Base-by-base conservation (phyloP, 352 stramenopile species). In the Globisporangium mamillatum region DNA sequence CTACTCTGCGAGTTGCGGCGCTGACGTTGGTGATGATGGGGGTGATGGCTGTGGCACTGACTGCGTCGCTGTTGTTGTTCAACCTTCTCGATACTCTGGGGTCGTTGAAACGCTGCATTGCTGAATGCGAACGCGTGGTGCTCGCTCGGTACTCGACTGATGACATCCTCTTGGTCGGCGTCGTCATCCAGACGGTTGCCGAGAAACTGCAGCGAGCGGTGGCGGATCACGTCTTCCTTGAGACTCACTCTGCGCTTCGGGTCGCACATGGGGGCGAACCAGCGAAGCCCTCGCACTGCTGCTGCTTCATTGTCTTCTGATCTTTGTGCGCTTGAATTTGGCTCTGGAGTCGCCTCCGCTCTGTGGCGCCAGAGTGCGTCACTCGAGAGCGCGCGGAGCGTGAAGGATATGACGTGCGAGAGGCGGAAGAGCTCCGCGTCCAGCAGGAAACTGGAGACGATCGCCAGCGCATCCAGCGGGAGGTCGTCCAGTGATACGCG, bases 321-420 rank as follows among this genome's bases (percentile, higher is more conserved):
- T 2, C 27, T 32, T 32, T 32, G 27, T 25, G 27, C 25, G 29
- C 16, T 25, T 24, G 16, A 36, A 6, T 20, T 46, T 46, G 38
- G 20, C 12, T 46, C 38, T 6, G 1, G 12, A 46, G 38, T 20
- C 1, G 14, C 18, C 0, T 4, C 38, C 38, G 10, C 5, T 46
- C 38, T 16, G 55, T 86, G 79, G 24, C 77, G 75, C 77, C 77
- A 88, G 32, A 81, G 76, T 2, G 68, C 61, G 58, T 61, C 55
- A 4, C n/a, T n/a, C 20, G 18, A 38, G 18, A 61, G 34, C 18
- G n/a, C 18, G 27, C 27, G 8, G 6, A 61, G 55, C 55, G 41
- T 20, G 27, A 18, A 44, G 9, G 55, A 46, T 16, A 32, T 48
- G 10, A 18, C 29, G 55, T 61, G 55, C 29, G 55, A 61, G 29